These are phyloP conservation scores for Chlorokybus atmophyticus DNA, from an alignment of 139 green algal genomes.

Conservation along the genomic window DNA sequence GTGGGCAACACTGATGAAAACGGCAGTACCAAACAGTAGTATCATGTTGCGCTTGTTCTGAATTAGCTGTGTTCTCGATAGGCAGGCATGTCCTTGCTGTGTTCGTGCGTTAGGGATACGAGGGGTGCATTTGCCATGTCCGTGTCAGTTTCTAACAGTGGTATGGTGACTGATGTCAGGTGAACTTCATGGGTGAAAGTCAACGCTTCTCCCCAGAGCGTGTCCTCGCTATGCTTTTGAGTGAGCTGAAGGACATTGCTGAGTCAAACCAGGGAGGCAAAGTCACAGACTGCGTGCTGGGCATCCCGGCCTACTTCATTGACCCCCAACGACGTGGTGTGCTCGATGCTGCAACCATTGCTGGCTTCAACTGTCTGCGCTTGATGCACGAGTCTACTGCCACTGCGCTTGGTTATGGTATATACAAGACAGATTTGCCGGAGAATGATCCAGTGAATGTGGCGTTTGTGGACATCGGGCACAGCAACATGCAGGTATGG, in stretches of 20 bases:
- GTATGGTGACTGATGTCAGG: no score
- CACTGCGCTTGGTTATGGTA: constrained; percentile 89
- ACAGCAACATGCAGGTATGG: constrained; percentile 71
- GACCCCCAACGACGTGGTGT: constrained; percentile 35
- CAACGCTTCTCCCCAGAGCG: constrained; percentile 42
- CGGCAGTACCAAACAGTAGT: no score
- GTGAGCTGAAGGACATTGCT: constrained; percentile 78
- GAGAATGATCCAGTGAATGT: constrained; percentile 74
- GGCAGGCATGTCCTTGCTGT: no score
- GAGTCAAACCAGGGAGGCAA: constrained; percentile 61
- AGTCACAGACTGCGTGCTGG: constrained; percentile 82
- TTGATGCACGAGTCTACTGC: constrained; percentile 93
- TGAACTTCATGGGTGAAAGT: constrained; percentile 33
- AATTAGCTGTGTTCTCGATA: no score
- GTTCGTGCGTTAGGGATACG: no score
- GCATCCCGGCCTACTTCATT: constrained; percentile 75
- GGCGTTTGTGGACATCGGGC: constrained; percentile 87
- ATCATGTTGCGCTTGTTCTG: no score
- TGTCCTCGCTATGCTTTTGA: constrained; percentile 81
- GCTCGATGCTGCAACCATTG: constrained; percentile 44
- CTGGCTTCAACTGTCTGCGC: constrained; percentile 76
- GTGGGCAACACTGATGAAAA: no score
- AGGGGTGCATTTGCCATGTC: no score
- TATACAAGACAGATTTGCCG: constrained; percentile 96
- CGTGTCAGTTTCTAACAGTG: no score